These are phyloP conservation scores for Ceratocystis lukuohia DNA, from an alignment of 2,329 filamentous ascomycete genomes.

Conservation along the genomic window DNA sequence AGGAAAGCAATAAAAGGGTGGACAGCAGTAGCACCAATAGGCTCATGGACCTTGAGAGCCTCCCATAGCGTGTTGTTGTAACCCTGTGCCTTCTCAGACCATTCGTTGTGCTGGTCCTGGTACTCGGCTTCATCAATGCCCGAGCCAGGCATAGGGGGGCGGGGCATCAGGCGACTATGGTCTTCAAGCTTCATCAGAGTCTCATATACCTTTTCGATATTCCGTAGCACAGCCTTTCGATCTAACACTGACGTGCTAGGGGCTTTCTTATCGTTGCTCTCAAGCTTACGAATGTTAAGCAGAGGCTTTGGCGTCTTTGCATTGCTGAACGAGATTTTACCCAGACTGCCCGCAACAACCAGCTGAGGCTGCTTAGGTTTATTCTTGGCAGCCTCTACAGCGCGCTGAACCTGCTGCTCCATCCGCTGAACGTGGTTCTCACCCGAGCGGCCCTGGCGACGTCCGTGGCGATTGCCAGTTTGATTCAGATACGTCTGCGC, in stretches of 20 bases:
- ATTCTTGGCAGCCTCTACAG: constrained; percentile 91
- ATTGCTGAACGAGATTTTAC: constrained; percentile 98
- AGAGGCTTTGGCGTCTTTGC: constrained; percentile 92
- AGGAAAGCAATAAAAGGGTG: constrained; percentile 96
- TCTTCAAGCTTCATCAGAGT: constrained; percentile 91
- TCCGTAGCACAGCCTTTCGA: constrained; percentile 67
- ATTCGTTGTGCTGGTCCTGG: constrained; percentile 63
- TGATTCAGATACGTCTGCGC: constrained; percentile 96
- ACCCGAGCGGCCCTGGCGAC: constrained; percentile 66
- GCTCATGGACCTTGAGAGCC: constrained; percentile 82
- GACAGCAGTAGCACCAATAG: constrained; percentile 59
- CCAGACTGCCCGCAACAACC: constrained; percentile 87
- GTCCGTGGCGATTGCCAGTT: constrained; percentile 68
- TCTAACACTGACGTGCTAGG: constrained; percentile 37
- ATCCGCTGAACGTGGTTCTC: constrained; percentile 98
- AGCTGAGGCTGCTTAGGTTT: constrained; percentile 97
- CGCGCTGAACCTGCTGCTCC: constrained; percentile 96
- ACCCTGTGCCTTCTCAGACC: constrained; percentile 56
- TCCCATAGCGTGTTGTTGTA: constrained; percentile 74
- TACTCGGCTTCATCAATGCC: constrained; percentile 50
- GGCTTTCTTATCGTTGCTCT: constrained; percentile 38
- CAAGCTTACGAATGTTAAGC: constrained; percentile 78
- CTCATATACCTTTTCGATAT: constrained; percentile 79
- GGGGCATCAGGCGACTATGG: constrained; percentile 67
- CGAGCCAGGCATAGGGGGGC: constrained; percentile 30